Evolutionary conservation across 2,329 filamentous ascomycete species (phyloP), one percentile per base, ranked within the genome.

Genomic region (Penicillium italicum): DNA sequence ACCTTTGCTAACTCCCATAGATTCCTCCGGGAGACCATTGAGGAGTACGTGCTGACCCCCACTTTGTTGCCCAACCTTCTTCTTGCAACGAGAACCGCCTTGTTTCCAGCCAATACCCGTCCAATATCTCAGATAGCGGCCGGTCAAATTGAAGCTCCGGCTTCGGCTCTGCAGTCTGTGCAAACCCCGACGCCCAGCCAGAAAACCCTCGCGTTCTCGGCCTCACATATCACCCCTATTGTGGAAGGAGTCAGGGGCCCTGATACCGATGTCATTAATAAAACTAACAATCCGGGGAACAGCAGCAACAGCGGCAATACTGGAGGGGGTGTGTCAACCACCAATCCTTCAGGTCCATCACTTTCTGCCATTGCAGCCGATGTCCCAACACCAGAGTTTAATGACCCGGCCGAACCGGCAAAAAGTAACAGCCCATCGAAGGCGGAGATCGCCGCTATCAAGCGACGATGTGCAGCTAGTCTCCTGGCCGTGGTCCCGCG

Each of bases 91-190:
- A 89, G 94, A 70, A 85, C 83, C 66, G 84, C 89, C 58, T 79
- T 97, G 53, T 97, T 97, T 72, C 93, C 94, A 63, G 88, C 90
- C 75, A 95, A 95, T 74, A 80, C 84, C 65, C 86, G 88, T 59
- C 87, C 86, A 56, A 44, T 46, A 52, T 82, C 84, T 62, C 79
- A 54, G 49, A 60, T 55, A 58, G 51, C 60, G 57, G 49, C 50
- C 54, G 58, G 85, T 65, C 80, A 55, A 54, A 48, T 43, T 56
- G 58, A 53, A 46, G 41, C 56, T 56, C 62, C 58, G 57, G 57
- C 58, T 43, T 59, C 62, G 59, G 53, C 58, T 60, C 53, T 60
- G 51, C 62, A 62, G 56, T 63, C 63, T 49, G 64, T 62, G 62
- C 66, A 65, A 53, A 46, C 64, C 33, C 55, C 64, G 45, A 62